A percentile compares a stretch with the other conserved stretches of the same genome.
phyloP scores from a whole-genome alignment of 176 grass and related monocot genomes.

The Eremochloa ophiuroides region DNA sequence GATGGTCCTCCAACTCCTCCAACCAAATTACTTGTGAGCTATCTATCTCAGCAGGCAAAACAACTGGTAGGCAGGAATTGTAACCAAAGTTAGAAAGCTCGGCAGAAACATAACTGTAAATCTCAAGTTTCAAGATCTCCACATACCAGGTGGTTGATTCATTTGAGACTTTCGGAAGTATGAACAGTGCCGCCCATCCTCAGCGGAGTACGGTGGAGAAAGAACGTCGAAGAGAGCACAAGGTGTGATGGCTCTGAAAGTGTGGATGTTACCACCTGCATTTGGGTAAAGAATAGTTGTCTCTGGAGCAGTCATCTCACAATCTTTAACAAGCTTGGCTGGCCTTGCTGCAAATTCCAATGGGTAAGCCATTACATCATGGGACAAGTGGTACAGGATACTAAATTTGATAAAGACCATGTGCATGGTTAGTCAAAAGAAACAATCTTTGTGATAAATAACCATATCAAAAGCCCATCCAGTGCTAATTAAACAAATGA shows the following conservation, averaged over 20 bases:
- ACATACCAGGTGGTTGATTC: constrained; percentile 50
- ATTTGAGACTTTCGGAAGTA: constrained; percentile 65
- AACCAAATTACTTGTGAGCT: constrained; percentile 76
- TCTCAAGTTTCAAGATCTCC: not conserved
- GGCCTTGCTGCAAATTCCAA: constrained; percentile 46
- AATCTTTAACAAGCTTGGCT: constrained; percentile 68
- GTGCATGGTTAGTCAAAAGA: constrained; percentile 3
- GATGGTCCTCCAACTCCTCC: constrained; percentile 80
- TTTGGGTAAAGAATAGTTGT: constrained; percentile 87
- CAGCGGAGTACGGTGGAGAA: constrained; percentile 83
- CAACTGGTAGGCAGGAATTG: constrained; percentile 23
- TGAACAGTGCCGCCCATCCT: constrained; percentile 77
- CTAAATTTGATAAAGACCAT: not conserved
- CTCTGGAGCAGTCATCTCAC: constrained; percentile 78
- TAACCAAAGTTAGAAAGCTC: constrained; percentile 11
- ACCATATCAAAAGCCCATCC: not conserved
- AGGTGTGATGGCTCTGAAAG: constrained; percentile 86
- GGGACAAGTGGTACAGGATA: not conserved
- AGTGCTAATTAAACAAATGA: not conserved
- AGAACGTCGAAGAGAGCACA: constrained; percentile 97
- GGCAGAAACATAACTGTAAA: not conserved
- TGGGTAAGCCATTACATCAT: not conserved
- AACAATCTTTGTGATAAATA: constrained; percentile 3
- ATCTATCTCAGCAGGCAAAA: constrained; percentile 50
- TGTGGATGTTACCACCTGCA: constrained; percentile 89